These are phyloP conservation scores for Chytriomyces sp. DNA, from an alignment of 192 early-diverging fungal species.

Conservation along the genomic window DNA sequence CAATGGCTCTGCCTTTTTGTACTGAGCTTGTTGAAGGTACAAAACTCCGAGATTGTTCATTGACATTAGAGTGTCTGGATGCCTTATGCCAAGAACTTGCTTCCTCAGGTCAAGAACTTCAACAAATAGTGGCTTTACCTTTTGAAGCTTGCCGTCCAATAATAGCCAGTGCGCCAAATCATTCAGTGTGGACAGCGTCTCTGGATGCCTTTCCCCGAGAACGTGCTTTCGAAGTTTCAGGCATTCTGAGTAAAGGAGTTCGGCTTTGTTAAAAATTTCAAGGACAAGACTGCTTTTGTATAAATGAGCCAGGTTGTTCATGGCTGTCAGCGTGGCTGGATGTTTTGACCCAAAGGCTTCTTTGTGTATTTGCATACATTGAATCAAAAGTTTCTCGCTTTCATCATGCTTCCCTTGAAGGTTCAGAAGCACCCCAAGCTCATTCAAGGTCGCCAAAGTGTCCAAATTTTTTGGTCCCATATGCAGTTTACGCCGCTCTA, in stretches of 20 bases:
- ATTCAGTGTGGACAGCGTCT: constrained; percentile 19
- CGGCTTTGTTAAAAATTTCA: constrained; percentile 23
- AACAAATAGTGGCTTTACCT: constrained; percentile 20
- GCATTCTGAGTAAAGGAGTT: constrained; percentile 28
- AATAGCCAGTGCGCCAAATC: constrained; percentile 22
- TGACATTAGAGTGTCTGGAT: constrained; percentile 17
- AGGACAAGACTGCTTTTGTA: constrained; percentile 9
- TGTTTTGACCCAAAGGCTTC: constrained; percentile 32
- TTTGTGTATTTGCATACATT: too few relatives aligned
- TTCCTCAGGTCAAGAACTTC: neutral
- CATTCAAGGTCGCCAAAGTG: neutral
- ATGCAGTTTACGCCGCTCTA: constrained; percentile 26
- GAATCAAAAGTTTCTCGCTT: too few relatives aligned
- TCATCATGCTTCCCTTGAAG: neutral
- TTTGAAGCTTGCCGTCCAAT: neutral
- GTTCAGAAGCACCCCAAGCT: neutral
- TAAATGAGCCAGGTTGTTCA: constrained; percentile 18
- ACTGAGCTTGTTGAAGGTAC: constrained; percentile 25
- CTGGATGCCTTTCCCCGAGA: constrained; percentile 28
- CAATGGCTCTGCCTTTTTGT: constrained; percentile 31
- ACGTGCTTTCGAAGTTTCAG: neutral
- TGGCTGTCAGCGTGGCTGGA: constrained; percentile 3
- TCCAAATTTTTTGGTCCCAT: neutral
- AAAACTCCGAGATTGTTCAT: constrained; percentile 36
- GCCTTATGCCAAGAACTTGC: constrained; percentile 20